Evolutionary conservation across 2,329 filamentous ascomycete species (phyloP).

Genomic region (Hypoxylon sp.): DNA sequence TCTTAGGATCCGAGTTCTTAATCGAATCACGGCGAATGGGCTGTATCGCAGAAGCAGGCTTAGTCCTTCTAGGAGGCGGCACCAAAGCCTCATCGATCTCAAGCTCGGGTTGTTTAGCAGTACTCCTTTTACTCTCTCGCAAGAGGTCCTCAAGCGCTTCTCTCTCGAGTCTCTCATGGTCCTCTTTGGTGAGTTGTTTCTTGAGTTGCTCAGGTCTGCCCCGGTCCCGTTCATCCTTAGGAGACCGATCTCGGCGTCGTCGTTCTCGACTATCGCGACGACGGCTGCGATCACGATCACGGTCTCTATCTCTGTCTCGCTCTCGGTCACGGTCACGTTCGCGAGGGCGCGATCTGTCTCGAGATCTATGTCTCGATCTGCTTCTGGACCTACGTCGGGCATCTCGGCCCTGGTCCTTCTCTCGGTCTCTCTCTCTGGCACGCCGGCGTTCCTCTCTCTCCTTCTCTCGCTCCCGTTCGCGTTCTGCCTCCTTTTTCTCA

Average conservation of each 20-base stretch:
- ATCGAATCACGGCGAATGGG: slow-evolving; percentile 66
- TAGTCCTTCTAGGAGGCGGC: slow-evolving; percentile 67
- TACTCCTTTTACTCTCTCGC: slow-evolving; percentile 69
- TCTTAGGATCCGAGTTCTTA: slow-evolving; percentile 61
- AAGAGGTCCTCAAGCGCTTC: slow-evolving; percentile 71
- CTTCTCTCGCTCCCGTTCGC: slow-evolving; percentile 64
- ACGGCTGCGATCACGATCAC: slow-evolving; percentile 48
- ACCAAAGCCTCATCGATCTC: slow-evolving; percentile 70
- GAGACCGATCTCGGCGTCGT: slow-evolving; percentile 54
- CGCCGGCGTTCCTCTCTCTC: slow-evolving; percentile 68
- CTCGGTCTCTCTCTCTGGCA: slow-evolving; percentile 58
- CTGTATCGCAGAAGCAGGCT: slow-evolving; percentile 71
- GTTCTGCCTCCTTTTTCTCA: slow-evolving; percentile 55
- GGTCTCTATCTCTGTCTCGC: slow-evolving; percentile 55
- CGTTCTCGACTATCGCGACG: slow-evolving; percentile 54
- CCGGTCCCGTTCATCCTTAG: slow-evolving; percentile 57
- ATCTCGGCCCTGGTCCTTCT: slow-evolving; percentile 51
- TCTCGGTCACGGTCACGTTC: slow-evolving; percentile 56
- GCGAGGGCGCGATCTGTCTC: slow-evolving; percentile 52
- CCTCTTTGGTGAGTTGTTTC: slow-evolving; percentile 70
- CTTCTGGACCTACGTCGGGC: slow-evolving; percentile 54
- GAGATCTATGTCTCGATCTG: slow-evolving; percentile 53
- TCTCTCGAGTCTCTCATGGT: slow-evolving; percentile 70
- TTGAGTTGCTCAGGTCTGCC: slow-evolving; percentile 62
- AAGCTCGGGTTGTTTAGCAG: slow-evolving; percentile 66